Evolutionary conservation across 2,329 filamentous ascomycete species (phyloP).

Genomic region (Beauveria sp.): DNA sequence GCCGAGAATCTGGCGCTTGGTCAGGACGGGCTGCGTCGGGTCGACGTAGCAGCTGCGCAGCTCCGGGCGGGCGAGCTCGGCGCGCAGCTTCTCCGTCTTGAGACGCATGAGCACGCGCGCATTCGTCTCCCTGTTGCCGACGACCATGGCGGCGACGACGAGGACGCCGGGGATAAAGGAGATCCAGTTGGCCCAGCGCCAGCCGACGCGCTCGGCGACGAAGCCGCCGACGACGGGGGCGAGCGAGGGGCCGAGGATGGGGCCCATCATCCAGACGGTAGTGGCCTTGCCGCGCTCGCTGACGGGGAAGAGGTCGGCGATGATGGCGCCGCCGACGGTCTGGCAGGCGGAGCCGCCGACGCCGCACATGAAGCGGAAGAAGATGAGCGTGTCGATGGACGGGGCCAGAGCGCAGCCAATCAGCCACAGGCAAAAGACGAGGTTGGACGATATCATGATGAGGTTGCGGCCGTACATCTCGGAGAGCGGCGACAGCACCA

Average conservation of each 20-base stretch:
- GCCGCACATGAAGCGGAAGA: conserved; percentile 52
- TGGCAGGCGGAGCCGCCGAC: conserved; percentile 48
- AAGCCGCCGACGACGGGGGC: conserved; percentile 44
- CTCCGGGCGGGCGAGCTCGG: conserved; percentile 35
- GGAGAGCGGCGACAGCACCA: conserved; percentile 49
- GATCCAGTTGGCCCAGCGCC: conserved; percentile 47
- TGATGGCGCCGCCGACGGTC: conserved; percentile 47
- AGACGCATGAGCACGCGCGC: conserved; percentile 40
- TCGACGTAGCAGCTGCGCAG: conserved; percentile 39
- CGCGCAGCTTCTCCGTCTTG: conserved; percentile 37
- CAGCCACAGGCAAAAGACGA: conserved; percentile 54
- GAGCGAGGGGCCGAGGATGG: conserved; percentile 46
- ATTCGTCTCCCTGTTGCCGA: conserved; percentile 32
- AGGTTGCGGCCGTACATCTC: conserved; percentile 58
- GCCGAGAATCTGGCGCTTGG: conserved; percentile 18
- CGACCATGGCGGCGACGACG: conserved; percentile 18
- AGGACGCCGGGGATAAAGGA: conserved; percentile 36
- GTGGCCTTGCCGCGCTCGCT: conserved; percentile 40
- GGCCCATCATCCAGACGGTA: conserved; percentile 46
- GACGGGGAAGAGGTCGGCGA: conserved; percentile 45
- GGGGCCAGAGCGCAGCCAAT: conserved; percentile 57
- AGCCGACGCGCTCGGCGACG: conserved; percentile 39
- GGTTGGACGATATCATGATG: conserved; percentile 49
- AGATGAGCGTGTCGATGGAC: conserved; percentile 43
- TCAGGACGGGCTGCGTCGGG: conserved; percentile 17